phyloP scores from a whole-genome alignment of 73 alveolate genomes.

The Paramecium biaurelia region DNA sequence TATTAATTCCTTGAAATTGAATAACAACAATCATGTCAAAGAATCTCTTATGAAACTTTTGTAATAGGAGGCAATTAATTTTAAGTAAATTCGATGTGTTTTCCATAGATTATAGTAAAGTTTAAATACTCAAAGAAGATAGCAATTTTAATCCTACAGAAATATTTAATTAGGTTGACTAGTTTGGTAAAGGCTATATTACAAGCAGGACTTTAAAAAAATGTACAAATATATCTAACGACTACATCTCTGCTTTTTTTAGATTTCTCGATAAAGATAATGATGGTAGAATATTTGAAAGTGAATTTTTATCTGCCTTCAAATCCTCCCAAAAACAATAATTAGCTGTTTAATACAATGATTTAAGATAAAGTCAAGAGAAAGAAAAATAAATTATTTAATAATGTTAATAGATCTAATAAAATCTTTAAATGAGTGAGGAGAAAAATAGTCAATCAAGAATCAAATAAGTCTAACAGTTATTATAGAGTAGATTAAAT shows the following conservation, averaged over 20 bases:
- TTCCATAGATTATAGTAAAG: constrained; percentile 25
- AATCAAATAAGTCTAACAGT: not conserved
- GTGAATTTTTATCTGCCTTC: not conserved
- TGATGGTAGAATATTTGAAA: not conserved
- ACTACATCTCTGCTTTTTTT: constrained; percentile 23
- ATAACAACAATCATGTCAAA: not conserved
- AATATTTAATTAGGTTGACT: not conserved
- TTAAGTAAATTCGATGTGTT: not conserved
- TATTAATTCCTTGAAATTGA: not conserved
- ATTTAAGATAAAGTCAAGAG: not conserved
- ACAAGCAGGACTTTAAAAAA: not conserved
- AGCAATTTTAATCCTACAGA: not conserved
- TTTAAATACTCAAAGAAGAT: constrained; percentile 14
- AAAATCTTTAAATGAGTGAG: not conserved
- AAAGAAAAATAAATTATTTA: constrained; percentile 8
- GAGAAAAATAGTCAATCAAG: not conserved
- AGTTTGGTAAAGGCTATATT: not conserved
- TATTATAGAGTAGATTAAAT: not conserved
- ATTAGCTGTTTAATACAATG: not conserved
- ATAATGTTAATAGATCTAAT: not conserved
- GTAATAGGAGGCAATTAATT: constrained; percentile 33
- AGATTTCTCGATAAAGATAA: constrained; percentile 16
- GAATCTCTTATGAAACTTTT: not conserved
- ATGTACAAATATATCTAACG: not conserved
- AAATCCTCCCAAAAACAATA: not conserved